phyloP scores from a whole-genome alignment of 2,329 filamentous ascomycete genomes.

The Arachnomyces sp. region DNA sequence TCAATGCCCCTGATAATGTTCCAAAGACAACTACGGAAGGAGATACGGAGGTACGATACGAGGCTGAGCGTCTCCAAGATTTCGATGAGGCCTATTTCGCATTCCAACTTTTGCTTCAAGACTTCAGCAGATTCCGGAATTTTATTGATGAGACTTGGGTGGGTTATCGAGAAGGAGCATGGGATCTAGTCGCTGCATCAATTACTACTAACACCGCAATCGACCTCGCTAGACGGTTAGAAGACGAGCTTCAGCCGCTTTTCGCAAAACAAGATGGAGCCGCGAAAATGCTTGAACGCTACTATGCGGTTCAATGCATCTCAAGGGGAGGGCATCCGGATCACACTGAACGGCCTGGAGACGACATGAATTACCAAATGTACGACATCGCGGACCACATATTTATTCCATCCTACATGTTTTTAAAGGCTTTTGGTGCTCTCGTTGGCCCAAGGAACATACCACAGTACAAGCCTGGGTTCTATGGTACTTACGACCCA shows the following conservation, averaged over 20 bases:
- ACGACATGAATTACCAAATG: conserved; percentile 13
- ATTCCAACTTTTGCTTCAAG: conserved; percentile 15
- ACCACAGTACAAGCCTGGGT: conserved; percentile 10
- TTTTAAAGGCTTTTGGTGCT: conserved; percentile 8
- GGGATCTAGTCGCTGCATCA: conserved; percentile 19
- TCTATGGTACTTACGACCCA: conserved; percentile 13
- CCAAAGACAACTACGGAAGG: conserved; percentile 10
- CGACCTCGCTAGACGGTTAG: conserved; percentile 17
- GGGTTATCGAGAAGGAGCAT: conserved; percentile 12
- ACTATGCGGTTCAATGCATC: conserved; percentile 9
- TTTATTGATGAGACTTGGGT: conserved; percentile 17
- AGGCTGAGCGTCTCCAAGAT: conserved; percentile 26
- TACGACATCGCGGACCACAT: conserved; percentile 12
- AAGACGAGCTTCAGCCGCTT: conserved; percentile 14
- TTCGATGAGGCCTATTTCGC: conserved; percentile 13
- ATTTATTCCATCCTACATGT: conserved; percentile 11
- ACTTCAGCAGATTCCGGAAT: conserved; percentile 14
- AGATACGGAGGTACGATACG: conserved; percentile 19
- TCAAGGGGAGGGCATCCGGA: conserved; percentile 6
- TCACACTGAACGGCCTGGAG: conserved; percentile 6
- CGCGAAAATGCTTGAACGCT: conserved; percentile 6
- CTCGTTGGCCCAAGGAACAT: conserved; percentile 4
- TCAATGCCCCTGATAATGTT: conserved; percentile 23
- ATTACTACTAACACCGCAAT: conserved; percentile 22
- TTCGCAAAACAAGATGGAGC: conserved; percentile 12